Evolutionary conservation across 1,139 yeast species (phyloP).

Genomic region (Yamadazyma atlantica): DNA sequence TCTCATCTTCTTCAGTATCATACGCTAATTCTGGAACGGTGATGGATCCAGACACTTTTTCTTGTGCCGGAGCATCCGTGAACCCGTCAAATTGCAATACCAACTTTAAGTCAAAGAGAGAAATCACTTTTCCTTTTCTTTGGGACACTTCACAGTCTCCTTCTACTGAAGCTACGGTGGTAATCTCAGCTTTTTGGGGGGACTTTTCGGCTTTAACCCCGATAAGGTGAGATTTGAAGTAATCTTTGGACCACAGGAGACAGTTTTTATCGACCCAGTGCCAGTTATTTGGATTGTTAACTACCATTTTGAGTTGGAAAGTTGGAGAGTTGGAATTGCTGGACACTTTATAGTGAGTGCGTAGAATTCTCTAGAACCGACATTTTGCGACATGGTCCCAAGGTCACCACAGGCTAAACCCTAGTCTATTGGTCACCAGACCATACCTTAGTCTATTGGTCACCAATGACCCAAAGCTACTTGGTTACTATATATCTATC

Average conservation of each 20-base stretch:
- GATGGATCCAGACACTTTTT: slow-evolving; percentile 61
- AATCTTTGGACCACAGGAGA: slow-evolving; percentile 81
- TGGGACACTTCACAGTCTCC: slow-evolving; percentile 98
- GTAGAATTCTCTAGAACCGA: slow-evolving; percentile 18
- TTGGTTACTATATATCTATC: too few species aligned
- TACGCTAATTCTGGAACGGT: slow-evolving; percentile 93
- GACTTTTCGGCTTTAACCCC: slow-evolving; percentile 46
- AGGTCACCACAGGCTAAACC: not conserved
- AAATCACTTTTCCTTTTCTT: slow-evolving; percentile 94
- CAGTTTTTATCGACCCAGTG: slow-evolving; percentile 99
- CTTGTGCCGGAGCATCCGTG: slow-evolving; percentile 29
- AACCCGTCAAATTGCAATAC: slow-evolving; percentile 60
- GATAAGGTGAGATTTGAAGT: slow-evolving; percentile 61
- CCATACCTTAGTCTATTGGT: too few species aligned
- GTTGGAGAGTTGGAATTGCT: slow-evolving; percentile 1
- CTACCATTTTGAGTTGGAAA: slow-evolving; percentile 33
- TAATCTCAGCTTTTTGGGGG: slow-evolving; percentile 42
- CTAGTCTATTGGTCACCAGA: too few species aligned
- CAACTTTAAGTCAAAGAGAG: slow-evolving; percentile 78
- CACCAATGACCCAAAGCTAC: too few species aligned
- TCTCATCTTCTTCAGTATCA: slow-evolving; percentile 82
- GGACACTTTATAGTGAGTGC: slow-evolving; percentile 1
- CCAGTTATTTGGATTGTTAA: slow-evolving; percentile 58
- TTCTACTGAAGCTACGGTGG: slow-evolving; percentile 66
- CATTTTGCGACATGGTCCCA: not conserved